Conservation (phyloP, 805 yeast species). For the Saccharomycopsis sp. region DNA sequence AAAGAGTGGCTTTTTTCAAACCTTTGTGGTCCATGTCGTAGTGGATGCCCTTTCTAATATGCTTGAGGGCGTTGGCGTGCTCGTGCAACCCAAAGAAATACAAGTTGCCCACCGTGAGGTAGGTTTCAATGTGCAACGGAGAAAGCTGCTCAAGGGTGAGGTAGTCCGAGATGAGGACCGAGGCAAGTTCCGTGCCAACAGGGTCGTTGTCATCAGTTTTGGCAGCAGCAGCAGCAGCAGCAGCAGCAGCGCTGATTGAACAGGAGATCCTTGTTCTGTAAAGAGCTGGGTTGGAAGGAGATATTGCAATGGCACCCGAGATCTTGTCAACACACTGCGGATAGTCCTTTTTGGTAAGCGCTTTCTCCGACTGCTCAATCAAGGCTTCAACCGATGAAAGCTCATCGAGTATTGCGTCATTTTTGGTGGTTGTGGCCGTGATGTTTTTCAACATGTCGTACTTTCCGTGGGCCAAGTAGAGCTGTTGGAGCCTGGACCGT, state of each 20-base stretch:
- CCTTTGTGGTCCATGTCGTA: conserved; percentile 62
- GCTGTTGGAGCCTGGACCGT: conserved; percentile 36
- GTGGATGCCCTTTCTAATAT: conserved; percentile 60
- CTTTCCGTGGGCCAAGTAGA: conserved; percentile 46
- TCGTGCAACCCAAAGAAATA: conserved; percentile 45
- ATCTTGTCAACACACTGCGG: conserved; percentile 15
- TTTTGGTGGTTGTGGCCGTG: not conserved
- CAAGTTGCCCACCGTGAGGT: conserved; percentile 27
- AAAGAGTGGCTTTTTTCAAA: conserved; percentile 44
- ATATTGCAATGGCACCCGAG: conserved; percentile 10
- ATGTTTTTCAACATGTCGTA: conserved; percentile 29
- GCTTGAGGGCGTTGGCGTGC: conserved; percentile 41
- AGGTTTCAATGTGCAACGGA: conserved; percentile 15
- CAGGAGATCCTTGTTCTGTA: conserved; percentile 16
- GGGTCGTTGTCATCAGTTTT: not conserved
- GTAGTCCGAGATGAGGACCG: conserved; percentile 15
- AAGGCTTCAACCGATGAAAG: not conserved
- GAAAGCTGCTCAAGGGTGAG: conserved; percentile 10
- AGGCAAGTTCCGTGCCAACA: conserved; percentile 9
- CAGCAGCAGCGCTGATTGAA: conserved; percentile 13
- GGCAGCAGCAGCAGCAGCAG: no score
- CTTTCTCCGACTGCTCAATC: conserved; percentile 1
- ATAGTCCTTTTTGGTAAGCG: conserved; percentile 3
- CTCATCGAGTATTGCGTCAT: not conserved
- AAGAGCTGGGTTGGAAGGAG: conserved; percentile 11